These are phyloP conservation scores for Aureobasidium zeae DNA, from an alignment of 2,329 filamentous ascomycete genomes.

Conservation along the genomic window DNA sequence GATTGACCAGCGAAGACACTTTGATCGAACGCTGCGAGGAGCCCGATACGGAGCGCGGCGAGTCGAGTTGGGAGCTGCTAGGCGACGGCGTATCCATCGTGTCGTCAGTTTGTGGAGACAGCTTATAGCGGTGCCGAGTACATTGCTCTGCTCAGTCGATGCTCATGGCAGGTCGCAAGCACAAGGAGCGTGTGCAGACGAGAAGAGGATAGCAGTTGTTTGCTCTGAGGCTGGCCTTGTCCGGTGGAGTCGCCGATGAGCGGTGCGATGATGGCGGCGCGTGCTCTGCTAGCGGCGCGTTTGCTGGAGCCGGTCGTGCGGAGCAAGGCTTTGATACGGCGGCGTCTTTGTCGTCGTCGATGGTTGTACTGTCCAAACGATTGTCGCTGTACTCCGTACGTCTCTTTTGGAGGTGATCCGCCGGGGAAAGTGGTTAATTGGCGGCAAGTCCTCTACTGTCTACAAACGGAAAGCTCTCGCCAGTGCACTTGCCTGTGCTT, in stretches of 20 bases:
- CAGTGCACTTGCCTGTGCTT: slow-evolving; percentile 7
- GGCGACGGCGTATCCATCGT: slow-evolving; percentile 8
- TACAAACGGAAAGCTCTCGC: slow-evolving; percentile 6
- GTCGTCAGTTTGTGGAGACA: slow-evolving; percentile 5
- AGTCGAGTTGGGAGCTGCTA: slow-evolving; percentile 18
- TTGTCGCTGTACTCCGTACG: no score
- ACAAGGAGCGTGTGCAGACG: slow-evolving; percentile 14
- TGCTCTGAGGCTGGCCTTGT: slow-evolving; percentile 5
- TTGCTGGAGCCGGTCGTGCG: no score
- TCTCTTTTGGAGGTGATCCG: no score
- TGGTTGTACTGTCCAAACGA: no score
- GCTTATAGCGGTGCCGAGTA: slow-evolving; percentile 12
- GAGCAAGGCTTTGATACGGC: no score
- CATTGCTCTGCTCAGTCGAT: slow-evolving; percentile 15
- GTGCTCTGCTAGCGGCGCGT: no score
- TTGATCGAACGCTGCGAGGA: slow-evolving; percentile 59
- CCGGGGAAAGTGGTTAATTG: no score
- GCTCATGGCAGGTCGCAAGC: slow-evolving; percentile 11
- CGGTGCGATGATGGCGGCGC: no score
- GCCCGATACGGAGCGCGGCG: slow-evolving; percentile 25
- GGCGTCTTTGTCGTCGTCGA: not conserved
- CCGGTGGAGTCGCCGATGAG: no score
- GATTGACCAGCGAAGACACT: slow-evolving; percentile 69
- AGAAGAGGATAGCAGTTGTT: not conserved
- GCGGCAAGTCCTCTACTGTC: no score